Base-by-base conservation (phyloP, 345 rosid species). In the Diplotaxis tenuifolia region DNA sequence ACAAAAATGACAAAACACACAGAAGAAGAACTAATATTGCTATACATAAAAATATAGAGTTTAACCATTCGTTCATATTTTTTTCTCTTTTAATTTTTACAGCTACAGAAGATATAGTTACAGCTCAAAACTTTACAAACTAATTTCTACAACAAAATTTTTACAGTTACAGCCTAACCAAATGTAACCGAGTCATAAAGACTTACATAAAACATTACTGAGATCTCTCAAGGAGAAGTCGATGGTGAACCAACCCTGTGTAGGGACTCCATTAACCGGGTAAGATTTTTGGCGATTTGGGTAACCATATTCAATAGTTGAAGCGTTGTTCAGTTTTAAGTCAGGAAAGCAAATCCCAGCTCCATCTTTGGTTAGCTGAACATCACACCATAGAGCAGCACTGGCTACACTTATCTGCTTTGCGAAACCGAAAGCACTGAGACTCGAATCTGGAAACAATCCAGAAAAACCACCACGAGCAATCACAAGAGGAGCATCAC, bases 401-500 rank as follows among this genome's bases (percentile, higher is more conserved):
- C 54, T 22, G 0, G 81, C 12, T 14, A 72, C 62, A 75, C 96
- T 77, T 12, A 73, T 45, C 0, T 4, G 0, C 6, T 6, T 0
- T n/a, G 91, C 85, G 18, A 85, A 45, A 23, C 0, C 10, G 73
- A 85, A 93, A 62, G 95, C 91, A 10, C 0, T 11, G 0, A 0
- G 0, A 54, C 95, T 90, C 18, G 91, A 90, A 80, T 86, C 88
- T 0, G 96, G 85, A 54, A 87, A 76, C 40, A 93, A 2, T 67
- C 98, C 98, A 0, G 96, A 90, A 78, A 90, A 90, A 19, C 98
- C 96, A 54, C 96, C 98, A 7, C 83, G 86, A 12, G 98, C 96
- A 4, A 93, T 61, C 16, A 93, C 93, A 10, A 71, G 60, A 6
- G 98, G 95, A 25, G 69, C 42, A 6, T 75, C 58, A 42, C 96